Conservation (phyloP, 768 basidiomycete species). For the Termitomyces heimii region DNA sequence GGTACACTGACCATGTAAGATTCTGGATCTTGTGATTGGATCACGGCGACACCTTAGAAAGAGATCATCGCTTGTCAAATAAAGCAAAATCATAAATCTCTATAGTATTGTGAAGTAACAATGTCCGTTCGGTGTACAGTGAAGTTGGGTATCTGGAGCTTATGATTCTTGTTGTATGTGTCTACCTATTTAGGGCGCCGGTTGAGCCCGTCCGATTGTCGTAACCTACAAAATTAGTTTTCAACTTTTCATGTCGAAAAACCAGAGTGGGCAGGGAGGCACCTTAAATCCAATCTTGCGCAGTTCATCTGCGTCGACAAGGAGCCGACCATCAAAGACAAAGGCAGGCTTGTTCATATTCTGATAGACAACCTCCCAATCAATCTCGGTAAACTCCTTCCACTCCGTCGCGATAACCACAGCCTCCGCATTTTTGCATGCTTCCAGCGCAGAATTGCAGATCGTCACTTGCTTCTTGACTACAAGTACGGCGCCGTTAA, state of each 20-base stretch:
- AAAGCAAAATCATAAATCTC: neutral
- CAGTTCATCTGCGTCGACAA: constrained; percentile 78
- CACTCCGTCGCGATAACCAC: constrained; percentile 96
- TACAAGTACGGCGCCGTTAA: constrained; percentile 18
- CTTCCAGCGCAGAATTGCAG: constrained; percentile 71
- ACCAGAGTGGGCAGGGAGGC: constrained; percentile 12
- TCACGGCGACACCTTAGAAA: neutral
- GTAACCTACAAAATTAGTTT: constrained; percentile 36
- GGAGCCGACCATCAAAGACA: constrained; percentile 88
- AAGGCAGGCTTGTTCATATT: constrained; percentile 98
- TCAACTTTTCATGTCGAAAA: neutral
- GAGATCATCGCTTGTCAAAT: neutral
- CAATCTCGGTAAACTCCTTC: constrained; percentile 92
- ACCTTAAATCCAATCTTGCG: constrained; percentile 89
- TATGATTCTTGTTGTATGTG: neutral
- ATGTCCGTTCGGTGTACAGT: constrained; percentile 5
- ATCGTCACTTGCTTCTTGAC: constrained; percentile 90
- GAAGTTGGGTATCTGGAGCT: constrained; percentile 7
- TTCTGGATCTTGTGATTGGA: neutral
- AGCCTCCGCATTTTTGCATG: constrained; percentile 85
- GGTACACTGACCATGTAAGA: neutral
- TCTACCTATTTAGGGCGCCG: neutral
- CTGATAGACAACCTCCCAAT: constrained; percentile 83
- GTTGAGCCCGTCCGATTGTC: constrained; percentile 44
- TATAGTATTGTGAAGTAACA: constrained; percentile 3